A percentile compares a stretch with the other conserved stretches of the same genome.
Evolutionary conservation across 2,329 filamentous ascomycete species (phyloP).

Genomic region (Aspergillus sp.): DNA sequence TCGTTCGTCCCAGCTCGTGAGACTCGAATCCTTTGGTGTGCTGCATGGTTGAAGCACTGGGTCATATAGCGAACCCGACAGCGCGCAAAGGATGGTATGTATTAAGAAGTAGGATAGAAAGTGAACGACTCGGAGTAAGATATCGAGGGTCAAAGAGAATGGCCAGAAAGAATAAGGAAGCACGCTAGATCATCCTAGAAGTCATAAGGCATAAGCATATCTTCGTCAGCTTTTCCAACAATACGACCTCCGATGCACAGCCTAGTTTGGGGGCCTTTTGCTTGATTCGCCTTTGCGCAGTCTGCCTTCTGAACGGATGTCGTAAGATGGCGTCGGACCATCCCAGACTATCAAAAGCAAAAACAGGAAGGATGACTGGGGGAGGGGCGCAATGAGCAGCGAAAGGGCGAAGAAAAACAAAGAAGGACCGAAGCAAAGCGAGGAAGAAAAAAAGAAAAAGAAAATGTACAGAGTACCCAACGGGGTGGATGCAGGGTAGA

Average conservation of each 20-base stretch:
- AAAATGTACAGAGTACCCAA: neutral
- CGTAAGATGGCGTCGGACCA: constrained; percentile 10
- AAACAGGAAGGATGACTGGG: neutral
- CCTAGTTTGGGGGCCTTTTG: constrained; percentile 10
- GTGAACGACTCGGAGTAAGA: neutral
- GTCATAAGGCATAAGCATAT: neutral
- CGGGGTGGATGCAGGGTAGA: constrained; percentile 9
- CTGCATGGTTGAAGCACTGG: constrained; percentile 29
- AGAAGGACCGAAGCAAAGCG: neutral
- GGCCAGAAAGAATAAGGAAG: neutral
- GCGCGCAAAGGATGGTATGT: neutral
- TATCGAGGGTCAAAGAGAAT: neutral
- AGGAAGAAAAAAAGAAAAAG: constrained; percentile 12
- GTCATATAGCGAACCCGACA: constrained; percentile 11
- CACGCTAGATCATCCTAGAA: constrained; percentile 11
- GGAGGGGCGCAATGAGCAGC: neutral
- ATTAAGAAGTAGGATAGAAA: neutral
- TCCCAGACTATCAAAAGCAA: neutral
- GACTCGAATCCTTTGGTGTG: constrained; percentile 33
- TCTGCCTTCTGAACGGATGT: constrained; percentile 1
- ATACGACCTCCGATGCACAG: constrained; percentile 10
- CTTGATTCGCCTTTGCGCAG: neutral
- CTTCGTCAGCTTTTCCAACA: constrained; percentile 12
- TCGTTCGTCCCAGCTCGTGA: constrained; percentile 30
- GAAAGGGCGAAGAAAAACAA: neutral